Percentiles rank a stretch among this genome's conserved stretches.
Evolutionary conservation across 495 filamentous ascomycete genomes (phyloP).

Genomic region (Neurospora tetraspora): DNA sequence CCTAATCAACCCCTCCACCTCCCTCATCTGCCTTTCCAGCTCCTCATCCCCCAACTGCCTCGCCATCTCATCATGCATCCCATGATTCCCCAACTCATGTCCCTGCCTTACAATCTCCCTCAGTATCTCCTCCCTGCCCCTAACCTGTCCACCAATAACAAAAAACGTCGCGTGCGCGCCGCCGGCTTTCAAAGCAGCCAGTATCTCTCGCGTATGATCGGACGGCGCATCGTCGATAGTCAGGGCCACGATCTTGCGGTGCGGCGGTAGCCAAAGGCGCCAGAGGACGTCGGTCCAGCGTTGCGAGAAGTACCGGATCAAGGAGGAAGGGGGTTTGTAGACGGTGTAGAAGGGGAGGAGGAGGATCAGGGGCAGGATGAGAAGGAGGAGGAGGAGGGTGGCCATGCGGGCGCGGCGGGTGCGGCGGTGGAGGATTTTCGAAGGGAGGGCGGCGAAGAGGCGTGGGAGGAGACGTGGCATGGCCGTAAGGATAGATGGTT

Average conservation of each 20-base stretch:
- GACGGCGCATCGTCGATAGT: conserved; percentile 82
- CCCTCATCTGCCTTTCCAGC: conserved; percentile 31
- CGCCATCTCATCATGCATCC: conserved; percentile 72
- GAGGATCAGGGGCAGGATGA: conserved; percentile 38
- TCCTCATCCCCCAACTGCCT: conserved; percentile 33
- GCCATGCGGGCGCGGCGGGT: conserved; percentile 45
- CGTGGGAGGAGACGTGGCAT: conserved; percentile 22
- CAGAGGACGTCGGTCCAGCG: conserved; percentile 71
- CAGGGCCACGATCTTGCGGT: conserved; percentile 57
- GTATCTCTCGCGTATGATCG: conserved; percentile 58
- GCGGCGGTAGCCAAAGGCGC: conserved; percentile 43
- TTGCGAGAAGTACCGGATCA: conserved; percentile 58
- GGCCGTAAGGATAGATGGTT: no score
- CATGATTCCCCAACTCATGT: conserved; percentile 75
- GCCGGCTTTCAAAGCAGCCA: conserved; percentile 47
- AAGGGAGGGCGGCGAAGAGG: conserved; percentile 34
- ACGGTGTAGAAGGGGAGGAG: conserved; percentile 48
- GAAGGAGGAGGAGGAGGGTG: conserved; percentile 42
- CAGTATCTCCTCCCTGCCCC: conserved; percentile 48
- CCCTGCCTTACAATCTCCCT: conserved; percentile 50
- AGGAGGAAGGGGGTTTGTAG: conserved; percentile 61
- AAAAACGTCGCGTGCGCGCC: conserved; percentile 66
- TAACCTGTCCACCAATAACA: conserved; percentile 65
- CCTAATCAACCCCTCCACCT: conserved; percentile 40
- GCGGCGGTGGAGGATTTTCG: conserved; percentile 37